Conservation (phyloP, 805 yeast genomes). For the Debaryomyces maramus region DNA sequence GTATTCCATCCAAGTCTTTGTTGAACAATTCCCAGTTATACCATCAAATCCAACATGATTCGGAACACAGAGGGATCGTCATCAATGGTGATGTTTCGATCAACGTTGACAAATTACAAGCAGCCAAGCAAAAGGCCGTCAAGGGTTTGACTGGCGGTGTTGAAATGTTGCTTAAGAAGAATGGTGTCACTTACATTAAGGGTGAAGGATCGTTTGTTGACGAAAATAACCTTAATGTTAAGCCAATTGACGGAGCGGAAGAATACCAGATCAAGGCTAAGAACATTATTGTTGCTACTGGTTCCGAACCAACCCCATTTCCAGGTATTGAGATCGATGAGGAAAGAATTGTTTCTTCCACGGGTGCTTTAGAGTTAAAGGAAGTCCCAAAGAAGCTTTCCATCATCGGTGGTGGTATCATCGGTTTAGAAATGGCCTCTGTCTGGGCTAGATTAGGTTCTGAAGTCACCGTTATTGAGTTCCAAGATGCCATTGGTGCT, state of each 20-base stretch:
- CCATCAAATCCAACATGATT: conserved; percentile 85
- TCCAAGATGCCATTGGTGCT: conserved; percentile 89
- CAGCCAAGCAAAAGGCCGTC: conserved; percentile 90
- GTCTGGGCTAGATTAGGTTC: conserved; percentile 95
- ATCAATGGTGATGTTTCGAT: conserved; percentile 69
- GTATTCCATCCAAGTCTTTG: conserved; percentile 96
- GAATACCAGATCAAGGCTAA: conserved; percentile 70
- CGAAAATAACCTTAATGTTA: conserved; percentile 75
- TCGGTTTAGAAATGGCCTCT: conserved; percentile 99
- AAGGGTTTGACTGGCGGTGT: conserved; percentile 89
- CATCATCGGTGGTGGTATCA: conserved; percentile 98
- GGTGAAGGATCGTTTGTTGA: conserved; percentile 88
- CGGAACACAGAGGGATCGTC: conserved; percentile 87
- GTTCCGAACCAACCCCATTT: conserved; percentile 98
- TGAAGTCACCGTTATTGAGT: conserved; percentile 93
- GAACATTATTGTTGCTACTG: conserved; percentile 93
- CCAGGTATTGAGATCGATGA: conserved; percentile 97
- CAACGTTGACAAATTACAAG: conserved; percentile 78
- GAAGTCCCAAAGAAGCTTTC: conserved; percentile 91
- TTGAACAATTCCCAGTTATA: conserved; percentile 91
- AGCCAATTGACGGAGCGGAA: conserved; percentile 80
- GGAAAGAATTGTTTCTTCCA: conserved; percentile 93
- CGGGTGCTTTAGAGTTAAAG: conserved; percentile 82
- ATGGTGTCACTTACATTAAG: conserved; percentile 91
- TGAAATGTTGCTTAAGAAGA: conserved; percentile 92